Conservation (phyloP, 2,329 filamentous ascomycete species). For the Coniochaeta ligniaria region DNA sequence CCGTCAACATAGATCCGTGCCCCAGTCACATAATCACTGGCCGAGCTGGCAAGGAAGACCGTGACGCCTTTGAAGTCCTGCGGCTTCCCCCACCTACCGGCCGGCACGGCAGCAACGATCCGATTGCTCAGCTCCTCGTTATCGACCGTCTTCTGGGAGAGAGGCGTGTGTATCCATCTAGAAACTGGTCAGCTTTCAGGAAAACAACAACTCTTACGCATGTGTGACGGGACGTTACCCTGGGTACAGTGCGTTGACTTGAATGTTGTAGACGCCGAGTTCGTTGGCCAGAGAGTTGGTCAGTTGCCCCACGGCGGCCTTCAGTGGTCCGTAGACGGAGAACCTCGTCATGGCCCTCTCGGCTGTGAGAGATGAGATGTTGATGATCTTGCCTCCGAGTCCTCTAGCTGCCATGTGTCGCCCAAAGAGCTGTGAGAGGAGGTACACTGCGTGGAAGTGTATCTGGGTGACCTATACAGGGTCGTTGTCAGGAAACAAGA, state of each 20-base stretch:
- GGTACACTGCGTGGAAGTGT: constrained; percentile 9
- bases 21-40: constrained; percentile 56
- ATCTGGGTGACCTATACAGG: constrained; percentile 7
- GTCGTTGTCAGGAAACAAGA: no score
- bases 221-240: no score
- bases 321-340: constrained; percentile 11
- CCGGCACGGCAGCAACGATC: constrained; percentile 58
- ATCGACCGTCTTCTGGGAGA: constrained; percentile 20
- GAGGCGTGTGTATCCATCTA: constrained; percentile 6
- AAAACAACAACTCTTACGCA: no score
- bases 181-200: neutral
- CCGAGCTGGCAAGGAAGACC: constrained; percentile 54
- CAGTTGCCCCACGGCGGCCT: constrained; percentile 10
- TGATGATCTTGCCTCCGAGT: constrained; percentile 12
- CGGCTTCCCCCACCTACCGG: constrained; percentile 56
- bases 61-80: constrained; percentile 63
- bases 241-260: constrained; percentile 9
- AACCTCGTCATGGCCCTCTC: constrained; percentile 9
- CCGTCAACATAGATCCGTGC: constrained; percentile 61
- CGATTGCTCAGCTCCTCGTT: constrained; percentile 47
- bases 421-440: constrained; percentile 7
- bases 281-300: constrained; percentile 12
- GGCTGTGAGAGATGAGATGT: constrained; percentile 10
- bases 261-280: constrained; percentile 9
- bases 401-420: constrained; percentile 9